These are phyloP conservation scores for Podila epigama DNA, from an alignment of 192 early-diverging fungal genomes.

Conservation along the genomic window DNA sequence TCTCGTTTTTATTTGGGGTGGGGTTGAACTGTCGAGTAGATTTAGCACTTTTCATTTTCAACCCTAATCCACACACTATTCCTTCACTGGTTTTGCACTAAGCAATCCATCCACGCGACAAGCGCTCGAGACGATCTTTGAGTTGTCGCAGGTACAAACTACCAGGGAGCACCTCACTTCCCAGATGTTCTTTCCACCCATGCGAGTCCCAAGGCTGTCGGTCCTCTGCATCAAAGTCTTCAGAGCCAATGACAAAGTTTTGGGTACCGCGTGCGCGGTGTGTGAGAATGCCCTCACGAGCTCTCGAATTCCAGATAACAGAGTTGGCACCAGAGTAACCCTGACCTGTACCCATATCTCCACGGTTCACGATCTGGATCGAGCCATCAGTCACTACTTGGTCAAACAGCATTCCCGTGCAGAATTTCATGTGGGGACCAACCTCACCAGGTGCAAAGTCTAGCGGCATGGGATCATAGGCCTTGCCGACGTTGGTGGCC, in stretches of 20 bases:
- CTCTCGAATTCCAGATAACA: slow-evolving; percentile 56
- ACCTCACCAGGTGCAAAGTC: slow-evolving; percentile 49
- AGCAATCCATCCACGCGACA: slow-evolving; percentile 21
- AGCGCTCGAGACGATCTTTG: slow-evolving; percentile 4
- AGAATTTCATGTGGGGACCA: slow-evolving; percentile 59
- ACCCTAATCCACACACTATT: too few species aligned
- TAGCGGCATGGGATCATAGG: slow-evolving; percentile 14
- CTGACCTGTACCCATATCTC: slow-evolving; percentile 54
- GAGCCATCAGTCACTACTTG: slow-evolving; percentile 49
- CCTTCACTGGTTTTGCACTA: background rate
- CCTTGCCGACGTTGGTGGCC: slow-evolving; percentile 23
- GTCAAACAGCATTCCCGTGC: slow-evolving; percentile 41
- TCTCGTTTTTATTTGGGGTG: too few species aligned
- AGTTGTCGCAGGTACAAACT: slow-evolving; percentile 37
- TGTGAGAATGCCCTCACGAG: slow-evolving; percentile 50
- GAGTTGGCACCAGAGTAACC: slow-evolving; percentile 56
- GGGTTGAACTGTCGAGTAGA: too few species aligned
- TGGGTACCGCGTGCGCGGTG: slow-evolving; percentile 46
- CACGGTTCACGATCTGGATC: slow-evolving; percentile 54
- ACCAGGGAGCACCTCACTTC: slow-evolving; percentile 26
- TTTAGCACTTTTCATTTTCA: too few species aligned
- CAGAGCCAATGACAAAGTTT: slow-evolving; percentile 54
- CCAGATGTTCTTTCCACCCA: slow-evolving; percentile 47
- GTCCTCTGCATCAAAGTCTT: slow-evolving; percentile 23
- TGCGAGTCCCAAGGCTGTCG: slow-evolving; percentile 14